Conservation (phyloP, 371 early-diverging fungal genomes). For the Fennellomyces sp. region DNA sequence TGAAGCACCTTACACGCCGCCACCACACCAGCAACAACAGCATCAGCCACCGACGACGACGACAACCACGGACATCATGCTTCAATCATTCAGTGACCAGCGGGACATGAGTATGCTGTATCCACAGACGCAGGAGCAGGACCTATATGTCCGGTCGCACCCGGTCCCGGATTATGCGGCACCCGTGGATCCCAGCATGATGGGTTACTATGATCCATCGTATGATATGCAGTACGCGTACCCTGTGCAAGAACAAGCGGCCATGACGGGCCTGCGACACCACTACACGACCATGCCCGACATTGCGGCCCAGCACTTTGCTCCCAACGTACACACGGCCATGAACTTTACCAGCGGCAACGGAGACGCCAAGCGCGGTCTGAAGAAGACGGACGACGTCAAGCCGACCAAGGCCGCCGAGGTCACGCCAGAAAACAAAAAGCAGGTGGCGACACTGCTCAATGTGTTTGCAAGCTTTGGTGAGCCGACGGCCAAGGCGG, state of each 20-base stretch:
- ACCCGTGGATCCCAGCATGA: background rate
- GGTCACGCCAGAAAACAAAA: conserved; percentile 28
- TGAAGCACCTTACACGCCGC: background rate
- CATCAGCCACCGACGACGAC: background rate
- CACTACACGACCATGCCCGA: conserved; percentile 38
- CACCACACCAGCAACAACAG: background rate
- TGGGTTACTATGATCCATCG: background rate
- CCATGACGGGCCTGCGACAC: conserved; percentile 31
- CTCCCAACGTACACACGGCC: conserved; percentile 35
- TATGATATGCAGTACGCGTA: background rate
- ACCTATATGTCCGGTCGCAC: conserved; percentile 25
- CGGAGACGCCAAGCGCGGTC: conserved; percentile 1
- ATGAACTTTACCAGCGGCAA: conserved; percentile 37
- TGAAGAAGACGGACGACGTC: conserved; percentile 13
- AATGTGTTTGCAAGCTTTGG: conserved; percentile 30
- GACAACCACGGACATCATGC: conserved; percentile 7
- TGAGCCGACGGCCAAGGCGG: conserved; percentile 5
- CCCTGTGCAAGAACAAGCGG: background rate
- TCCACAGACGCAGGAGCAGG: conserved; percentile 12
- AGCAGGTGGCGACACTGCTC: conserved; percentile 34
- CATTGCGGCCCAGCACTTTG: conserved; percentile 24
- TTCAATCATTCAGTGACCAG: conserved; percentile 18
- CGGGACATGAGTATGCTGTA: conserved; percentile 8
- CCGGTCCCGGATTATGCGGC: conserved; percentile 6
- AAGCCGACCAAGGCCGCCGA: conserved; percentile 21